Evolutionary conservation across 345 rosid species (phyloP).

Genomic region (Eucalyptus camaldulensis): DNA sequence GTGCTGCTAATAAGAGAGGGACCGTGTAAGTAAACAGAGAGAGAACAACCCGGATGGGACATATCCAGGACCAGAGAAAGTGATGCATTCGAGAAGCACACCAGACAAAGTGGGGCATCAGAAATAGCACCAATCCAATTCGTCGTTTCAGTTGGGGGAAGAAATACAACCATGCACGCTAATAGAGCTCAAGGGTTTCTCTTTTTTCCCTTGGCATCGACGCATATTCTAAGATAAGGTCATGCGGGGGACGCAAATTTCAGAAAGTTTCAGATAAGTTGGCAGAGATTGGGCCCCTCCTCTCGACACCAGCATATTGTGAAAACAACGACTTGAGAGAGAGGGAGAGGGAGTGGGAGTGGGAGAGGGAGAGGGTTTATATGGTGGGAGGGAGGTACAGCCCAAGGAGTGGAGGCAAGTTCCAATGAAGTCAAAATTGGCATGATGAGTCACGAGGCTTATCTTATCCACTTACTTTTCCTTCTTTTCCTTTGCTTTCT

Average conservation of each 20-base stretch:
- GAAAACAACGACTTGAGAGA: not conserved
- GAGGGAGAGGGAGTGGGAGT: not conserved
- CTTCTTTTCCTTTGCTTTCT: not conserved
- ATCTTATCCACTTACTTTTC: constrained; percentile 18
- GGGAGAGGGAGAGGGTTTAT: not conserved
- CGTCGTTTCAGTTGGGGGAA: not conserved
- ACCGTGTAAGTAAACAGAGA: not conserved
- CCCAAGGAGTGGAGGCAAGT: not conserved
- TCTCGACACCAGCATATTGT: not conserved
- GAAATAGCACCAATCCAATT: not conserved
- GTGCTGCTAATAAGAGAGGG: not conserved
- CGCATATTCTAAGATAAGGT: not conserved
- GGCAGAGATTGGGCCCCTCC: not conserved
- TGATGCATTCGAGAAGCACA: not conserved
- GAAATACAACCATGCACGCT: not conserved
- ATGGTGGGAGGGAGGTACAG: not conserved
- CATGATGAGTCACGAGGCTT: constrained; percentile 23
- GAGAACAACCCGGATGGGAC: not conserved
- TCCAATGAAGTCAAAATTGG: constrained; percentile 1
- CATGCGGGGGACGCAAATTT: not conserved
- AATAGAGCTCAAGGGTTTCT: not conserved
- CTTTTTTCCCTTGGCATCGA: not conserved
- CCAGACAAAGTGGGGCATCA: not conserved
- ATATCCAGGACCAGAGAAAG: not conserved
- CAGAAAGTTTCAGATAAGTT: not conserved